Evolutionary conservation across 1,139 yeast genomes (phyloP).

Genomic region (Sugiyamaella xylanicola): DNA sequence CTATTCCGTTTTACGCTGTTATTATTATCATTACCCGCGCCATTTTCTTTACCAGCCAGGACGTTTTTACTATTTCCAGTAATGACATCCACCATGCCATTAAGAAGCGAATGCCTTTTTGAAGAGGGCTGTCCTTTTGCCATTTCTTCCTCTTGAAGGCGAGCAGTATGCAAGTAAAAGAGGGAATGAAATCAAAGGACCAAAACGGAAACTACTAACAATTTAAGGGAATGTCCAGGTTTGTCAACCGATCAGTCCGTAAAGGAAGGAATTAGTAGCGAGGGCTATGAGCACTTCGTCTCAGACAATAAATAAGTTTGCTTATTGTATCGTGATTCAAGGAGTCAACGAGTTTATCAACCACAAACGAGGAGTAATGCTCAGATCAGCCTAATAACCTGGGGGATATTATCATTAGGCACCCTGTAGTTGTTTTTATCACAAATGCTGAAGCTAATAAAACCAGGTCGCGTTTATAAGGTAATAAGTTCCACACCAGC

Average conservation of each 20-base stretch:
- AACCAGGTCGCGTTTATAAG: too few relatives aligned
- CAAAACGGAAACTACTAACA: constrained; percentile 2
- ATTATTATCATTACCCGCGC: not conserved
- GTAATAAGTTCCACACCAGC: too few relatives aligned
- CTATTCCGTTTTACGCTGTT: constrained; percentile 3
- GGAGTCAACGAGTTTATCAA: too few relatives aligned
- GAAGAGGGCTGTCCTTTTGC: not conserved
- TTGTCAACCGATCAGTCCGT: not conserved
- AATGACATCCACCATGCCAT: constrained; percentile 6
- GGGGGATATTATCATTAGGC: too few relatives aligned
- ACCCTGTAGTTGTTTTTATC: too few relatives aligned
- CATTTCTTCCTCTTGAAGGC: not conserved
- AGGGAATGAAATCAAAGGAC: not conserved
- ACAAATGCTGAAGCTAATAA: too few relatives aligned
- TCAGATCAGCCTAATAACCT: not conserved
- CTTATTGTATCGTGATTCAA: too few relatives aligned
- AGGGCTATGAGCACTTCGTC: too few relatives aligned
- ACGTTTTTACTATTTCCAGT: constrained; percentile 5
- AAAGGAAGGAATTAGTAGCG: too few relatives aligned
- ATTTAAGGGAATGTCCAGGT: not conserved
- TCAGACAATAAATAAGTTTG: too few relatives aligned
- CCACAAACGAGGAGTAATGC: not conserved
- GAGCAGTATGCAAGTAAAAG: not conserved
- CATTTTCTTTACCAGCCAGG: not conserved
- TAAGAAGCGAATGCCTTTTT: constrained; percentile 6